Evolutionary conservation across 495 filamentous ascomycete genomes (phyloP).

Genomic region (Schizothecium vesticola): DNA sequence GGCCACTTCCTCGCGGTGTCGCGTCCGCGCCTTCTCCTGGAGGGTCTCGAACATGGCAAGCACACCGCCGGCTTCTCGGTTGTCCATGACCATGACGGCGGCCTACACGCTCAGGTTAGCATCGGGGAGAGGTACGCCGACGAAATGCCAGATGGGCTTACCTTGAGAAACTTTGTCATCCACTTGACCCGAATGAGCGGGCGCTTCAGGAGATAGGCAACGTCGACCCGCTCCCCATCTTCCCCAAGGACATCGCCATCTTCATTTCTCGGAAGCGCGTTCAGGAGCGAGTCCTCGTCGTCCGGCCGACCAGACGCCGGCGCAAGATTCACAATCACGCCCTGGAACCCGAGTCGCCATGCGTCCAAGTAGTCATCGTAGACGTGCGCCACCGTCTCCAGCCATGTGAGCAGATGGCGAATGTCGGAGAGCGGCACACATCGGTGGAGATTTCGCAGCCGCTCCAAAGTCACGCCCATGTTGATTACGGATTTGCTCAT

Average conservation of each 20-base stretch:
- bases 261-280: constrained; percentile 68
- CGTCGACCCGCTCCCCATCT: constrained; percentile 86
- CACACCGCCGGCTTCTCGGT: constrained; percentile 26
- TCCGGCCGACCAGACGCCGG: constrained; percentile 50
- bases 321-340: constrained; percentile 89
- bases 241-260: constrained; percentile 71
- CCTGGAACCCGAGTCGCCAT: constrained; percentile 93
- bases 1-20: constrained; percentile 78
- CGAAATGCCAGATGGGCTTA: constrained; percentile 23
- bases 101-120: constrained; percentile 29
- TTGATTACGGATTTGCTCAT: constrained; percentile 84
- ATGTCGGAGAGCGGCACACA: constrained; percentile 67
- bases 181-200: constrained; percentile 86
- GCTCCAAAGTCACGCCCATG: constrained; percentile 89
- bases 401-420: constrained; percentile 71
- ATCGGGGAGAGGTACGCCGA: background rate
- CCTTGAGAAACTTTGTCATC: constrained; percentile 77
- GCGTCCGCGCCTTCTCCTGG: constrained; percentile 67
- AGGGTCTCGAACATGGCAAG: constrained; percentile 57
- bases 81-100: constrained; percentile 33
- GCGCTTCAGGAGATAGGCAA: constrained; percentile 85
- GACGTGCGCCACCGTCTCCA: constrained; percentile 63
- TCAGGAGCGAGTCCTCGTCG: constrained; percentile 54
- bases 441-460: constrained; percentile 72
- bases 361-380: constrained; percentile 85